Percentiles rank a stretch among this genome's conserved stretches.
Conservation (phyloP, 345 rosid species). For the Punica granatum region DNA sequence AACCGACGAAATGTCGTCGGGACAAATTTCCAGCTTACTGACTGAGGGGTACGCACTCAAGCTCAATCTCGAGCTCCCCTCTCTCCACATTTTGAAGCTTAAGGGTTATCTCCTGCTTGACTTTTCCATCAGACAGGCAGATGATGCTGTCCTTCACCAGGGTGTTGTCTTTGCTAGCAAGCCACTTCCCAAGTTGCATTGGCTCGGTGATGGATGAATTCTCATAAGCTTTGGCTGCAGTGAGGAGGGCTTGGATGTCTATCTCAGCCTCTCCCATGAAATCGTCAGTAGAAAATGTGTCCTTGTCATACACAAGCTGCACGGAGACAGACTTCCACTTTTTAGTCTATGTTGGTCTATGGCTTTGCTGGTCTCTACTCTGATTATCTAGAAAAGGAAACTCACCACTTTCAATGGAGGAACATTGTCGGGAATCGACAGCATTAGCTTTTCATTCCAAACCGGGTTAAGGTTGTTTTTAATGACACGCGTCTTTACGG, state of each 20-base stretch:
- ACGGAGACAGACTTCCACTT: not conserved
- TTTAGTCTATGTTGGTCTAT: not conserved
- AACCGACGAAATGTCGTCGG: not conserved
- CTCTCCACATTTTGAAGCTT: conserved; percentile 84
- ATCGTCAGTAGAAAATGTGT: conserved; percentile 75
- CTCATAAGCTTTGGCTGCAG: conserved; percentile 79
- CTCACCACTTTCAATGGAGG: conserved; percentile 92
- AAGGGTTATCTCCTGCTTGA: conserved; percentile 71
- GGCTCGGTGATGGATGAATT: conserved; percentile 42
- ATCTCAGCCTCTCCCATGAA: conserved; percentile 98
- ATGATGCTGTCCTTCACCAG: conserved; percentile 64
- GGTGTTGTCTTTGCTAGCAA: conserved; percentile 52
- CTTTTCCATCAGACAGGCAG: conserved; percentile 54
- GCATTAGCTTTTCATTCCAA: conserved; percentile 93
- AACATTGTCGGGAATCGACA: conserved; percentile 82
- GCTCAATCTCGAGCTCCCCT: conserved; percentile 76
- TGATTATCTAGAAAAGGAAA: conserved; percentile 1
- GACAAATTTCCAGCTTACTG: conserved; percentile 30
- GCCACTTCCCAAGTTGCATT: conserved; percentile 58
- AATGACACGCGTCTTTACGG: conserved; percentile 83
- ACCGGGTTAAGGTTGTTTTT: conserved; percentile 95
- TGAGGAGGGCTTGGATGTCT: conserved; percentile 84
- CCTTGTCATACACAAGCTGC: conserved; percentile 89
- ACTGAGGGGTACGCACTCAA: conserved; percentile 87
- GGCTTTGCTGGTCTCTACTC: not conserved